Base-by-base conservation (phyloP, 495 filamentous ascomycete genomes). In the Neurospora discreta region DNA sequence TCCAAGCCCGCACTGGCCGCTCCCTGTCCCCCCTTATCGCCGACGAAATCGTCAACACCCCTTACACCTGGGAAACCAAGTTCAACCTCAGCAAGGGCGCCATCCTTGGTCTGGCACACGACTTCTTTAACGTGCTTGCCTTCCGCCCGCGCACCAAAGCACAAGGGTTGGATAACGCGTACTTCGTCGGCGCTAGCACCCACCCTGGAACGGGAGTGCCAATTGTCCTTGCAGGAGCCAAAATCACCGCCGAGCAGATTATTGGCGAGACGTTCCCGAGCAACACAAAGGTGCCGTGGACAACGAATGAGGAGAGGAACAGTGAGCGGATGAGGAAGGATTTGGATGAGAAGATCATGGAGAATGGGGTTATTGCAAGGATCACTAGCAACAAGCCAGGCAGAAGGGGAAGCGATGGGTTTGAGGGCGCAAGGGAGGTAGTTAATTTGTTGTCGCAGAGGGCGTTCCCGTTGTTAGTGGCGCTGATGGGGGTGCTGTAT, bases 151-250 rank as follows among this genome's bases (percentile, higher is more conserved):
- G 81, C 68, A 90, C 87, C 6, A 81, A 82, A 71, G 87, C 89
- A 44, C 70, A 80, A 8, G 78, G 72, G 6, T 82, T 91, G 33
- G 71, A 80, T 13, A 78, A 82, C 9, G 75, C 85, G 65, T 90
- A 89, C 74, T 91, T 92, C 77, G 90, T 91, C 1, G 90, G 90
- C 18, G 90, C 90, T 1, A 88, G 84, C 73, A 90, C 90, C 67
- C 90, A 92, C 83, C 90, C 90, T 0, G 90, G 90, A 2, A 91
- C 90, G 0, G 90, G 90, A 0, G 90, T 92, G 68, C 90, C 90
- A 36, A 90, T 92, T 71, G 86, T 87, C 60, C 79, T 92, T 15
- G 89, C 89, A 0, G 90, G 90, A 5, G 84, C 85, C 1, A 89
- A 86, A 79, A 82, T 92, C 71, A 88, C 88, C 0, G 80, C 80